Evolutionary conservation across 257 asterid species (phyloP).

Genomic region (Rhazya stricta): DNA sequence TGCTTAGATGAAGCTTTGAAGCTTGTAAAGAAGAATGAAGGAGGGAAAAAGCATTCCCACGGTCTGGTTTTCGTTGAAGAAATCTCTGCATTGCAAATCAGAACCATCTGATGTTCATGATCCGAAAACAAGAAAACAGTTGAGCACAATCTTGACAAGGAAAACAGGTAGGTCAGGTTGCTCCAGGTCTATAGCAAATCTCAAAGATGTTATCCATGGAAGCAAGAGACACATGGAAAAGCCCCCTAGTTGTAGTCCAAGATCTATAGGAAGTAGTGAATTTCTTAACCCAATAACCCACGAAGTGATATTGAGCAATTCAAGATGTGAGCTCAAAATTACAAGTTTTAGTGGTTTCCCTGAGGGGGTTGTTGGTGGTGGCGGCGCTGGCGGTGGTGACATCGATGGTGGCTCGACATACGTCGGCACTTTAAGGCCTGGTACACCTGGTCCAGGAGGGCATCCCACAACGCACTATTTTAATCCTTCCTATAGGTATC

Average conservation of each 20-base stretch:
- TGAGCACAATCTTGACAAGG: constrained; percentile 48
- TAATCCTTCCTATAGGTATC: constrained; percentile 44
- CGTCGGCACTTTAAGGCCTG: constrained; percentile 66
- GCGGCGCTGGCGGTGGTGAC: constrained; percentile 14
- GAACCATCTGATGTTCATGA: constrained; percentile 50
- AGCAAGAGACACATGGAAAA: constrained; percentile 77
- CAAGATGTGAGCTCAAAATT: constrained; percentile 78
- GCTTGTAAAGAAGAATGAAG: constrained; percentile 23
- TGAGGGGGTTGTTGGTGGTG: constrained; percentile 14
- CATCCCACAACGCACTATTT: constrained; percentile 58
- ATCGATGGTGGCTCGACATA: constrained; percentile 30
- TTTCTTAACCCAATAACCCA: constrained; percentile 75
- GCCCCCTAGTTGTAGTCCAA: constrained; percentile 75
- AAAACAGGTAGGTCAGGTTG: constrained; percentile 68
- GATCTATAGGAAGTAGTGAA: constrained; percentile 88
- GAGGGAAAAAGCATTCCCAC: constrained; percentile 44
- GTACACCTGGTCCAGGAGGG: constrained; percentile 81
- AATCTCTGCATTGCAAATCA: constrained; percentile 71
- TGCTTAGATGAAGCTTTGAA: constrained; percentile 11
- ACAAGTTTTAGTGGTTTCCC: constrained; percentile 44
- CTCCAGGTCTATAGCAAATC: constrained; percentile 84
- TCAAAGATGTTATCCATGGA: constrained; percentile 82
- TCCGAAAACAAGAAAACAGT: constrained; percentile 38
- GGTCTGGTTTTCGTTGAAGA: constrained; percentile 70
- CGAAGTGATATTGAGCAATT: constrained; percentile 61